Conservation (phyloP, 306 rosid genomes). For the Notholithocarpus densiflorus region DNA sequence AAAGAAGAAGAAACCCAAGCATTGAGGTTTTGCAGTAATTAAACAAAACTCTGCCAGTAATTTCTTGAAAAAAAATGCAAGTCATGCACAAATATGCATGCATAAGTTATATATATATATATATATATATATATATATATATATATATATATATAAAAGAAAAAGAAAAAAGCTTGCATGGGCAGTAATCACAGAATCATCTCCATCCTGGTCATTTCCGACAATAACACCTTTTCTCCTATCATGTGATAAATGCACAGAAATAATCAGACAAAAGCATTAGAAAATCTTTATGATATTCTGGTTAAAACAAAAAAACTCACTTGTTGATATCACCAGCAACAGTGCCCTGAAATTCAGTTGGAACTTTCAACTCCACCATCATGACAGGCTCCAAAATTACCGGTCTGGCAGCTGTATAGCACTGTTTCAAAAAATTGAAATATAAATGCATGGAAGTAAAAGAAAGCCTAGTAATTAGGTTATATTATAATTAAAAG, state of each 20-base stretch:
- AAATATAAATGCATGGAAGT: constrained; percentile 3
- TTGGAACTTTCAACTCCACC: constrained; percentile 95
- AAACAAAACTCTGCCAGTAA: background rate
- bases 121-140: too few relatives aligned
- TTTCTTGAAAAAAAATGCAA: too few relatives aligned
- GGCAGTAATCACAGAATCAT: constrained; percentile 87
- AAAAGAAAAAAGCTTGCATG: constrained; percentile 43
- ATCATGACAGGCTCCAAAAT: constrained; percentile 97
- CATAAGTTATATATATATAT: too few relatives aligned
- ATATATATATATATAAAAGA: too few relatives aligned
- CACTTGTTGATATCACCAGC: constrained; percentile 97
- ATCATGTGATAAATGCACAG: constrained; percentile 6
- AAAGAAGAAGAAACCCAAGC: background rate
- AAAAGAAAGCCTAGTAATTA: background rate
- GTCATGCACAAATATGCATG: too few relatives aligned
- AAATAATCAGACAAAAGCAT: constrained; percentile 17
- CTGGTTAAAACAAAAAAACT: constrained; percentile 22
- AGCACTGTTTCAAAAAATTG: constrained; percentile 58
- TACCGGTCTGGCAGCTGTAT: constrained; percentile 77
- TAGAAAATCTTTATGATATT: constrained; percentile 8
- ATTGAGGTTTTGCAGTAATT: background rate
- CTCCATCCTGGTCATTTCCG: constrained; percentile 99
- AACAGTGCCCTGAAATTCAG: constrained; percentile 96
- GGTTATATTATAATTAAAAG: constrained; percentile 12
- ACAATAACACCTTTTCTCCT: constrained; percentile 96